phyloP scores from a whole-genome alignment of 306 rosid genomes.

The Lathyrus sativus region DNA sequence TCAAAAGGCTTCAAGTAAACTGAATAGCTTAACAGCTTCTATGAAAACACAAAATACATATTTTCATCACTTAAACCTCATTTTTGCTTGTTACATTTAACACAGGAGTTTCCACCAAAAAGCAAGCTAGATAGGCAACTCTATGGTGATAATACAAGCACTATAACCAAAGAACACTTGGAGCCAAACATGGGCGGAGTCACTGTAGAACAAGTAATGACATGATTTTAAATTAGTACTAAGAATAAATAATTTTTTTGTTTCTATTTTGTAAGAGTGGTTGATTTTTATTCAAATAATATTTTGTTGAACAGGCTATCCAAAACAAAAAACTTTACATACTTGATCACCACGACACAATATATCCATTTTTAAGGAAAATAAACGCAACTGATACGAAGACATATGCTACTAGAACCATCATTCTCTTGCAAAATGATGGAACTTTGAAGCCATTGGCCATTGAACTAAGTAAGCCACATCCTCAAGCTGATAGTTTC shows the following conservation, averaged over 20 bases:
- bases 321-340: conserved; percentile 55
- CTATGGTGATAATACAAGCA: conserved; percentile 62
- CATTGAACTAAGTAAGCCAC: conserved; percentile 65
- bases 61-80: not conserved
- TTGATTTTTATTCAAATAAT: not conserved
- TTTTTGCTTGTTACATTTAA: not conserved
- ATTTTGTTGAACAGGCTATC: conserved; percentile 53
- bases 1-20: conserved; percentile 45
- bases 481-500: conserved; percentile 53
- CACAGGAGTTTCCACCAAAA: conserved; percentile 67
- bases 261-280: not conserved
- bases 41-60: not conserved
- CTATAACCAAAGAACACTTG: conserved; percentile 48
- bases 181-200: conserved; percentile 48
- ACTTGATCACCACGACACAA: conserved; percentile 66
- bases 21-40: not conserved
- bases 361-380: conserved; percentile 60
- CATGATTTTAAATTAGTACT: not conserved
- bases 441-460: conserved; percentile 81
- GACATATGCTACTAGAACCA: conserved; percentile 64
- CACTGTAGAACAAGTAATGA: conserved; percentile 49
- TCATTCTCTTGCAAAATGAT: conserved; percentile 61
- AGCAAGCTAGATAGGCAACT: conserved; percentile 55
- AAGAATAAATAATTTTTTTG: not conserved
- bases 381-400: conserved; percentile 49